Base-by-base conservation (phyloP, 768 basidiomycete genomes). In the Cubamyces lactineus region DNA sequence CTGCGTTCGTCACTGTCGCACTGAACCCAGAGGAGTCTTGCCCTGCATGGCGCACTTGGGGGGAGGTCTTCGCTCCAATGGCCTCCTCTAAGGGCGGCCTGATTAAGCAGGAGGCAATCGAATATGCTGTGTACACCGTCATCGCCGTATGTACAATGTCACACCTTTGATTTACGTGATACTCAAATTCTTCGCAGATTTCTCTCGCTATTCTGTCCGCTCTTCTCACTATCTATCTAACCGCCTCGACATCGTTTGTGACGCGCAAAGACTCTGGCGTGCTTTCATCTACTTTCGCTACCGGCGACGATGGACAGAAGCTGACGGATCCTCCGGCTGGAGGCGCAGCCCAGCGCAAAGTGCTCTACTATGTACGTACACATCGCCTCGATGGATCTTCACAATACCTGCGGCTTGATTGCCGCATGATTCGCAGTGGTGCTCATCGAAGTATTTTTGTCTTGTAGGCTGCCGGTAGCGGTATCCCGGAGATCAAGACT, bases 401-500 rank as follows among this genome's bases (percentile, higher is more conserved):
- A 34, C 34, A 34, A 34, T 9, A 1, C 11, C 9, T 34, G 34
- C 34, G 34, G 5, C 9, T 34, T 34, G 34, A 34, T 34, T 6
- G 34, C 34, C 34, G 34, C 11, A 34, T 11, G 6, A 34, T 34
- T 5, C 34, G 34, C 34, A 34, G 34, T n/a, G 54, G 8, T 9
- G 28, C 23, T 13, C 9, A 17, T 21, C 43, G 34, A 12, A 23
- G 23, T 42, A 24, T 43, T 15, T n/a, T 2, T n/a, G 53, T 55
- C 23, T 2, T n/a, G 53, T 55, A 92, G 89, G 94, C 97, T 11
- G 94, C 94, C 19, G 97, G 97, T 19, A 92, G 90, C 70, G 97
- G 97, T 50, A 96, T 98, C 58, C 95, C 96, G 0, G 96, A 99
- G 74, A 89, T 99, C 72, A 99, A 99, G 74, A 92, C 92, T 0